These are phyloP conservation scores for Elaeis guineensis DNA, from an alignment of 176 grass and related monocot species.

Conservation along the genomic window DNA sequence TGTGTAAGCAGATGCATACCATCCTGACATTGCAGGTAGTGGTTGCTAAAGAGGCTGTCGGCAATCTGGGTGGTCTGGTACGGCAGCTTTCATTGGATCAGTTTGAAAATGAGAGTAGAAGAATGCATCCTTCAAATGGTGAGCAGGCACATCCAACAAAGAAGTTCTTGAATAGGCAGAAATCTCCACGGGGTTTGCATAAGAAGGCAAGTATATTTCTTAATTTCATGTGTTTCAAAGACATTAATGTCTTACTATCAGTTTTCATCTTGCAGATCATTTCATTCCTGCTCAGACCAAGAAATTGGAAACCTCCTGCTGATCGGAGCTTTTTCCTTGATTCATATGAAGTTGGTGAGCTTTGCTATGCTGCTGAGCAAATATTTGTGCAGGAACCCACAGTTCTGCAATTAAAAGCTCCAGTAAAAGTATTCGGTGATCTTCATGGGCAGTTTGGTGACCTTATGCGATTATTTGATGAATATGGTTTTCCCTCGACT, in stretches of 20 bases:
- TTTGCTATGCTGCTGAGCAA: constrained; percentile 94
- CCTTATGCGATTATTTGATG: constrained; percentile 96
- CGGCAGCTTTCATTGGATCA: constrained; percentile 93
- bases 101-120: constrained; percentile 99
- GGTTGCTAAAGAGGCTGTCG: constrained; percentile 92
- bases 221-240: constrained; percentile 9
- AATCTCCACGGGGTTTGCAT: constrained; percentile 86
- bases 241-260: constrained; percentile 13
- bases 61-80: constrained; percentile 85
- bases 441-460: constrained; percentile 99
- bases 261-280: constrained; percentile 50
- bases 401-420: constrained; percentile 95
- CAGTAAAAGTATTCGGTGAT: constrained; percentile 96
- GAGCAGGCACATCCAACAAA: constrained; percentile 56
- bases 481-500: constrained; percentile 94
- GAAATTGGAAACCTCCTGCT: constrained; percentile 78
- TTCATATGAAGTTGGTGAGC: constrained; percentile 89
- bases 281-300: constrained; percentile 73
- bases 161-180: constrained; percentile 84
- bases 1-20: not conserved
- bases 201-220: constrained; percentile 50
- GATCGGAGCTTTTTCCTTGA: constrained; percentile 93
- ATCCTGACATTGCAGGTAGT: constrained; percentile 60
- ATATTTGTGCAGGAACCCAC: constrained; percentile 98
- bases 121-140: constrained; percentile 78